Percentiles rank a stretch among this genome's conserved stretches.
These are phyloP conservation scores for Persicaria tinctoria DNA, from an alignment of 148 eudicot genomes.

Conservation along the genomic window DNA sequence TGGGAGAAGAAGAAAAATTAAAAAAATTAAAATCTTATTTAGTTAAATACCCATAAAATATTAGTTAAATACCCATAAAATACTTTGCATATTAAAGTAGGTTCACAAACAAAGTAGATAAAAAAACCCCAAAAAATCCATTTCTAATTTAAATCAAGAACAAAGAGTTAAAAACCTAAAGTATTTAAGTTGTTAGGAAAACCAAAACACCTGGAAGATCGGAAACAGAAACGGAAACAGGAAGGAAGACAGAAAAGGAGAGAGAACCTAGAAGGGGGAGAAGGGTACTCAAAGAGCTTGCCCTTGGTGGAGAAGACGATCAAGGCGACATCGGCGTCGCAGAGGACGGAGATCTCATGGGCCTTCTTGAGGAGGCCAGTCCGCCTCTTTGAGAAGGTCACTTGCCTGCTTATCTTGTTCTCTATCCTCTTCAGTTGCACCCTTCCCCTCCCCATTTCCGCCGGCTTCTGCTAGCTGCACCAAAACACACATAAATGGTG, in stretches of 20 bases:
- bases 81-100: too few species aligned
- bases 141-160: too few species aligned
- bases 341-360: slow-evolving; percentile 6
- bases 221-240: not conserved
- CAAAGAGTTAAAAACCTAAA: too few species aligned
- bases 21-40: too few species aligned
- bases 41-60: too few species aligned
- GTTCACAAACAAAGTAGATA: too few species aligned
- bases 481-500: not conserved
- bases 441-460: slow-evolving; percentile 7
- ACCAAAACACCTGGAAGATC: too few species aligned
- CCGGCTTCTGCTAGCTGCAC: not conserved
- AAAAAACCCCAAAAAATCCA: too few species aligned
- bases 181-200: too few species aligned
- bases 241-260: not conserved
- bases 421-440: slow-evolving; percentile 10
- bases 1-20: too few species aligned
- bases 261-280: not conserved
- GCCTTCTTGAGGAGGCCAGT: slow-evolving; percentile 5
- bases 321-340: slow-evolving; percentile 8
- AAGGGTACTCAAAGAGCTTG: slow-evolving; percentile 8
- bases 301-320: slow-evolving; percentile 12
- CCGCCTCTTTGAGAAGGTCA: slow-evolving; percentile 6
- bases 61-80: too few species aligned
- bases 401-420: slow-evolving; percentile 9